These are phyloP conservation scores for Yamadazyma oceani DNA, from an alignment of 1,139 yeast species.

Conservation along the genomic window DNA sequence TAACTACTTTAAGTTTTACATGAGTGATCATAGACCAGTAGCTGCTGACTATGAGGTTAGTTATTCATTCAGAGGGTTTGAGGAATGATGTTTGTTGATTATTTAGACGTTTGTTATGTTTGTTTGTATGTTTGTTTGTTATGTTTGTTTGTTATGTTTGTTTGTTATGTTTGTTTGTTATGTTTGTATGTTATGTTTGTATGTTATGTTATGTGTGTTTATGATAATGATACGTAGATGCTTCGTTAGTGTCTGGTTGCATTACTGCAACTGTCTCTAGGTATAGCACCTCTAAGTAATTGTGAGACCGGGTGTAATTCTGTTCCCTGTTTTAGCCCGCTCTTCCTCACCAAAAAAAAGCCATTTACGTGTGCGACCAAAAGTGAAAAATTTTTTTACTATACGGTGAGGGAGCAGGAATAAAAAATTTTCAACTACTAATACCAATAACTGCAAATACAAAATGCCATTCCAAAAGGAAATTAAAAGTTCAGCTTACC, in stretches of 20 bases:
- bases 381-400: conserved; percentile 1
- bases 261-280: too few species aligned
- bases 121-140: too few species aligned
- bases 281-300: too few species aligned
- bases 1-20: conserved; percentile 39
- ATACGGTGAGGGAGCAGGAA: neutral
- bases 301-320: too few species aligned
- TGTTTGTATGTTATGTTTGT: too few species aligned
- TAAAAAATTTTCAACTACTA: conserved; percentile 5
- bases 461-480: conserved; percentile 13
- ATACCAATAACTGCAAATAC: conserved; percentile 6
- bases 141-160: neutral
- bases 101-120: neutral
- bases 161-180: too few species aligned
- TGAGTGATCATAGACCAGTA: conserved; percentile 58
- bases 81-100: neutral
- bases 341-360: too few species aligned
- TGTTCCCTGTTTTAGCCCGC: too few species aligned
- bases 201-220: too few species aligned
- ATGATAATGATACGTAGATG: too few species aligned
- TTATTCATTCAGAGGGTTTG: neutral
- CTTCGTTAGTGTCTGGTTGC: too few species aligned
- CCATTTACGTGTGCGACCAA: neutral
- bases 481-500: conserved; percentile 85
- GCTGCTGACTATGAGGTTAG: conserved; percentile 28